Conservation (phyloP, 768 basidiomycete species). For the Leucocoprinus leucothites region DNA sequence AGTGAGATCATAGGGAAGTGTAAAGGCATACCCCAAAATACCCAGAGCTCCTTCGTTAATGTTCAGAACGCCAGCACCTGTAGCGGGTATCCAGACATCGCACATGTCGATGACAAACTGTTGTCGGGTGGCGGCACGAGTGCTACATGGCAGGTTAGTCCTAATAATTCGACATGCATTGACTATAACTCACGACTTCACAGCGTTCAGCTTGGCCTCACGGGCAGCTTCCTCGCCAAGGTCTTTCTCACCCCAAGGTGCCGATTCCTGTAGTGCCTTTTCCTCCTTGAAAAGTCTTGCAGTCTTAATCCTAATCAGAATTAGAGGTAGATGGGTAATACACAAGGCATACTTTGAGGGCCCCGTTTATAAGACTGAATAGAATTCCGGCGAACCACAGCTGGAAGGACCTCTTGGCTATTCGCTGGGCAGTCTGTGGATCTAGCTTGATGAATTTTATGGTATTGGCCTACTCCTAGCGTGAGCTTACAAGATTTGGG, state of each 20-base stretch:
- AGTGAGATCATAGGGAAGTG: background rate
- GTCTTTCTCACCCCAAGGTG: slow-evolving; percentile 61
- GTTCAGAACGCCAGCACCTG: slow-evolving; percentile 68
- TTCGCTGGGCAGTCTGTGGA: slow-evolving; percentile 56
- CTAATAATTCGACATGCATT: background rate
- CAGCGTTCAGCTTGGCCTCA: slow-evolving; percentile 57
- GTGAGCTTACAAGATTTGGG: background rate
- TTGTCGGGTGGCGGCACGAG: slow-evolving; percentile 61
- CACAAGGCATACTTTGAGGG: slow-evolving; percentile 53
- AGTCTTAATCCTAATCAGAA: slow-evolving; percentile 35
- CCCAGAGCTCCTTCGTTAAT: slow-evolving; percentile 87
- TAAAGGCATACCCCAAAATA: slow-evolving; percentile 64
- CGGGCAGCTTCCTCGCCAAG: slow-evolving; percentile 61
- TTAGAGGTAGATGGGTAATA: background rate
- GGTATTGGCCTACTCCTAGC: slow-evolving; percentile 49
- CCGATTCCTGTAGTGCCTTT: slow-evolving; percentile 44
- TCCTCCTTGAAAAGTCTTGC: slow-evolving; percentile 59
- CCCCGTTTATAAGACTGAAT: slow-evolving; percentile 69
- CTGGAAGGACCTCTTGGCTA: slow-evolving; percentile 67
- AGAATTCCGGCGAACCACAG: slow-evolving; percentile 89
- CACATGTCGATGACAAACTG: slow-evolving; percentile 84
- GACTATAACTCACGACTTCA: slow-evolving; percentile 45
- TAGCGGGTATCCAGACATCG: slow-evolving; percentile 90
- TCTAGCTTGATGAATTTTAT: slow-evolving; percentile 62
- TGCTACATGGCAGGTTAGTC: slow-evolving; percentile 31